Conservation (phyloP, 2,329 filamentous ascomycete species). For the Pseudogymnoascus pannorum region DNA sequence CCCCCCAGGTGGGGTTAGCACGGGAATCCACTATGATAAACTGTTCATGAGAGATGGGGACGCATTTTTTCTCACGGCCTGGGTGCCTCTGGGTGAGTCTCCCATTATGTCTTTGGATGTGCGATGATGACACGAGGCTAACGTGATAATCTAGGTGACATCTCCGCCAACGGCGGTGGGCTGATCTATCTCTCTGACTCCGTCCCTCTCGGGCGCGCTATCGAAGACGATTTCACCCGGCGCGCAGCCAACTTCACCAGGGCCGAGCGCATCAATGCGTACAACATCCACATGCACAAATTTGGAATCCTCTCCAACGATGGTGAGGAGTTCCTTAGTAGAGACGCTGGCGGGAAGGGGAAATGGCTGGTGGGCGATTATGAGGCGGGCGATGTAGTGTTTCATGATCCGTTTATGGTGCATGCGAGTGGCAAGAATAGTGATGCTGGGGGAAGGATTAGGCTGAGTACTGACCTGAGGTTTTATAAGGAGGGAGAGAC, state of each 20-base stretch:
- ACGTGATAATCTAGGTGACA: slow-evolving; percentile 25
- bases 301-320: slow-evolving; percentile 1
- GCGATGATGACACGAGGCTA: no score
- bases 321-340: slow-evolving; percentile 18
- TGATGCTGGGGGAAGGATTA: slow-evolving; percentile 32
- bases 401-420: slow-evolving; percentile 36
- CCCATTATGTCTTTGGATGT: neutral
- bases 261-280: neutral
- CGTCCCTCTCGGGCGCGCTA: slow-evolving; percentile 29
- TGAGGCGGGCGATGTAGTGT: slow-evolving; percentile 35
- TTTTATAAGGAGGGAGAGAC: slow-evolving; percentile 34
- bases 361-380: slow-evolving; percentile 31
- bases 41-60: slow-evolving; percentile 44
- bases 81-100: slow-evolving; percentile 43
- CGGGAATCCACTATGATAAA: slow-evolving; percentile 47
- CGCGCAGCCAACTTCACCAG: neutral
- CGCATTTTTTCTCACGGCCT: slow-evolving; percentile 41
- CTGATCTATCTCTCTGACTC: slow-evolving; percentile 36
- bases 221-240: slow-evolving; percentile 33
- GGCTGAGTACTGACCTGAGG: slow-evolving; percentile 36
- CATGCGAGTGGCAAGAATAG: slow-evolving; percentile 35
- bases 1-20: slow-evolving; percentile 42
- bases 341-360: slow-evolving; percentile 19
- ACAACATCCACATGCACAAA: neutral
- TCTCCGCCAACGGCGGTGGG: slow-evolving; percentile 31